Percentiles rank a stretch among this genome's conserved stretches.
phyloP scores from a whole-genome alignment of 176 grass and related monocot species.

The Hordeum vulgare region DNA sequence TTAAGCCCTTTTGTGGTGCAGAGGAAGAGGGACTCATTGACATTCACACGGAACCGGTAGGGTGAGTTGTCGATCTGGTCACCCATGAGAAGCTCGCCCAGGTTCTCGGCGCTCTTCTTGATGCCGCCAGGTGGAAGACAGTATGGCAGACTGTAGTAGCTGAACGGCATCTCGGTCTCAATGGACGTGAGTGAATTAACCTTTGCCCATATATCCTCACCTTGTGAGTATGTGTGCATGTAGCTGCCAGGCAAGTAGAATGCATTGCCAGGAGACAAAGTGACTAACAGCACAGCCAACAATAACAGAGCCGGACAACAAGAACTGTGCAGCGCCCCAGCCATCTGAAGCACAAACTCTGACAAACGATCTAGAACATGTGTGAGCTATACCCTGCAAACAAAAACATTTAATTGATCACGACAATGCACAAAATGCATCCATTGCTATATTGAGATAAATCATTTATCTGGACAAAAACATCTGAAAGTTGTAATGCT shows the following conservation, averaged over 20 bases:
- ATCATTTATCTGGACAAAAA: neutral
- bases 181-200: conserved; percentile 90
- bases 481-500: neutral
- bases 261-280: conserved; percentile 23
- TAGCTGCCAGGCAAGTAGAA: conserved; percentile 90
- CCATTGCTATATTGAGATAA: too few relatives aligned
- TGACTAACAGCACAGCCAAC: conserved; percentile 25
- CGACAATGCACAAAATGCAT: neutral
- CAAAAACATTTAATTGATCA: neutral
- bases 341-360: conserved; percentile 21
- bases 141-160: conserved; percentile 79
- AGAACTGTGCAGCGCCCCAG: neutral
- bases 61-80: conserved; percentile 89
- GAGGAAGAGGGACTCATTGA: conserved; percentile 65
- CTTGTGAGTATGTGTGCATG: conserved; percentile 67
- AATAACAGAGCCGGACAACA: neutral
- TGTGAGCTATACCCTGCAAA: conserved; percentile 28
- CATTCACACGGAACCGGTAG: conserved; percentile 63
- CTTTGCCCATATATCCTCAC: conserved; percentile 52
- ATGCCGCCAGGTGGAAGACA: conserved; percentile 53
- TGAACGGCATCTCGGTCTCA: conserved; percentile 78
- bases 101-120: conserved; percentile 88
- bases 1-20: conserved; percentile 75
- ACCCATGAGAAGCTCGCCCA: conserved; percentile 87
- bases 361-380: conserved; percentile 24